Conservation (phyloP, 208 protist species). For the Leishmania arabica region DNA sequence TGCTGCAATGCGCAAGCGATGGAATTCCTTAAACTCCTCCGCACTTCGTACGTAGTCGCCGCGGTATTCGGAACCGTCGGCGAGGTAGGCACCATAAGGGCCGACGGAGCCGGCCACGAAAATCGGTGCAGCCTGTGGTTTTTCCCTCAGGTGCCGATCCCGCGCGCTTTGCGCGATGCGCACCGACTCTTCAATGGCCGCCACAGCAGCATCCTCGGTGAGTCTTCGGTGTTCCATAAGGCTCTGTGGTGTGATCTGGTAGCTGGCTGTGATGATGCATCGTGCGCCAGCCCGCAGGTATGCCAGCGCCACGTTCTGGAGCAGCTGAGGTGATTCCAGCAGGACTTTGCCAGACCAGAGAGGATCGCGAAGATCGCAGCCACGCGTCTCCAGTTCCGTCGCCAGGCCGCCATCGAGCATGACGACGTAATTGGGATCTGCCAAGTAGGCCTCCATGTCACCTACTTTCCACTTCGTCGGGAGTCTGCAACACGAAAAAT, state of each 20-base stretch:
- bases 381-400: constrained; percentile 55
- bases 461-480: not conserved
- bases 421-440: constrained; percentile 33
- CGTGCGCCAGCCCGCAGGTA: constrained; percentile 51
- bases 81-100: constrained; percentile 66
- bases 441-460: constrained; percentile 34
- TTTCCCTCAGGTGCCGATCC: constrained; percentile 6
- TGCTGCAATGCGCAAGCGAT: constrained; percentile 48
- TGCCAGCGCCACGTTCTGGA: constrained; percentile 36
- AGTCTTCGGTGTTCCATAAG: constrained; percentile 46
- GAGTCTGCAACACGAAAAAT: not conserved
- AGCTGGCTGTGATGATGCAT: constrained; percentile 70
- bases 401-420: constrained; percentile 63
- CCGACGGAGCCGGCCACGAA: constrained; percentile 69
- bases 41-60: constrained; percentile 41
- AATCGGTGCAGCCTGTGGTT: constrained; percentile 21
- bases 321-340: constrained; percentile 37
- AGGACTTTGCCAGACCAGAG: constrained; percentile 71
- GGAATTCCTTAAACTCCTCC: constrained; percentile 50
- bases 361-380: constrained; percentile 50
- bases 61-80: constrained; percentile 66
- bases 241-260: constrained; percentile 52
- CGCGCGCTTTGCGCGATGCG: constrained; percentile 37
- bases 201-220: constrained; percentile 29
- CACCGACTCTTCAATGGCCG: constrained; percentile 42